Base-by-base conservation (phyloP, 345 rosid genomes). In the Gossypium bickii region DNA sequence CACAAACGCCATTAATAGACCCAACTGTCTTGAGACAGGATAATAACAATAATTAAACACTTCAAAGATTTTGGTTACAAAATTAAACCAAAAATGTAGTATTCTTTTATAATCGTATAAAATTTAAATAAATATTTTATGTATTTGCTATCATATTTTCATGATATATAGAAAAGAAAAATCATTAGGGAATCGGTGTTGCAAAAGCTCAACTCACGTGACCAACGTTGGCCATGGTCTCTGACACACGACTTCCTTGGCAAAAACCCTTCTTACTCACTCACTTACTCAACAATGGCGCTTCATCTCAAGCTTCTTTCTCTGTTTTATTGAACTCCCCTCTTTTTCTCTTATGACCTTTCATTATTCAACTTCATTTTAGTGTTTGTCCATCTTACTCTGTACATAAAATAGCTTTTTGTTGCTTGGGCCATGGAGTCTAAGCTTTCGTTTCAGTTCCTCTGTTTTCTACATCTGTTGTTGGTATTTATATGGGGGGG, bases 151-250 rank as follows among this genome's bases (percentile, higher is more conserved):
- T 29, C 1, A 29, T 29, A 29, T 29, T 16, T 52, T n/a, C 7
- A 3, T 49, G n/a, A 52, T 2, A 52, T 7, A 7, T 1, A n/a
- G 18, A 16, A 52, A 9, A 68, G 43, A 20, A 73, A 71, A 34
- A 45, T 44, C 12, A 29, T 29, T 29, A 29, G 15, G 60, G 76
- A 65, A 74, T 78, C 63, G 61, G 77, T 65, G 80, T 86, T 85
- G 73, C 86, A 38, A 76, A 75, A 73, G 79, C 62, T 72, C 63
- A 61, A 38, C 76, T 86, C 90, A 86, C 89, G 91, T 81, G 91
- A 87, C 88, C 62, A 18, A 22, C 71, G 52, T 51, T 64, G 17
- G 66, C 68, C 67, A 12, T 22, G 6, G 71, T 18, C 27, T 56
- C 60, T 56, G 60, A 56, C 60, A 56, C 60, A 20, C 60, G 60